Conservation (phyloP, 2,329 filamentous ascomycete species). For the Aspergillus fischeri region DNA sequence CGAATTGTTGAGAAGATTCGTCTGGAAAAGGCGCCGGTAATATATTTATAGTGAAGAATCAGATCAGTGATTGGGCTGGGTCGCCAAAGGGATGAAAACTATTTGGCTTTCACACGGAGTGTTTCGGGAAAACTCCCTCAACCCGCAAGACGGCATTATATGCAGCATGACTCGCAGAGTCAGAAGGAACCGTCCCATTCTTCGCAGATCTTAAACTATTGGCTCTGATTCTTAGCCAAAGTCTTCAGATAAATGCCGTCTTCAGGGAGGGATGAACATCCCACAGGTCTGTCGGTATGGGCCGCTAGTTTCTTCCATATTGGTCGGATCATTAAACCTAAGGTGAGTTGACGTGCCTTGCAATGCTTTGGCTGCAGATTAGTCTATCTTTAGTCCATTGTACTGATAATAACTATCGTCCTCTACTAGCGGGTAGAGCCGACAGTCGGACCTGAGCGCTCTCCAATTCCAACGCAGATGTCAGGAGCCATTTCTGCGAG, state of each 20-base stretch:
- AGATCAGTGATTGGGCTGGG: too few species aligned
- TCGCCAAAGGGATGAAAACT: too few species aligned
- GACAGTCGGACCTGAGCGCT: slow-evolving; percentile 13
- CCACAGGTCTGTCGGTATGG: neutral
- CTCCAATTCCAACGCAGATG: slow-evolving; percentile 1
- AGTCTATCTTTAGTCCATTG: neutral
- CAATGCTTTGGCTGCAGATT: neutral
- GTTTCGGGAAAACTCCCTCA: too few species aligned
- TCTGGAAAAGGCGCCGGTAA: too few species aligned
- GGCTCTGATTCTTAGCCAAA: neutral
- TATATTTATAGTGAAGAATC: too few species aligned
- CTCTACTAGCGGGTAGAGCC: slow-evolving; percentile 7
- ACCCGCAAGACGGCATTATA: neutral
- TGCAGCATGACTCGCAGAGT: neutral
- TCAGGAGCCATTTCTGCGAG: neutral
- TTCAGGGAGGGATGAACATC: neutral
- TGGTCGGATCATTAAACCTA: neutral
- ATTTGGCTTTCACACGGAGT: too few species aligned
- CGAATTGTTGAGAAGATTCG: too few species aligned
- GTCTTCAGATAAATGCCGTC: neutral
- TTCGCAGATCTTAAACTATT: neutral
- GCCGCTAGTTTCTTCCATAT: neutral
- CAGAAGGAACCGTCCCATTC: too few species aligned
- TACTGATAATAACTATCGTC: neutral
- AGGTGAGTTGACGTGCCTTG: neutral